Conservation (phyloP, 371 early-diverging fungal genomes). For the Entomophthora muscae region DNA sequence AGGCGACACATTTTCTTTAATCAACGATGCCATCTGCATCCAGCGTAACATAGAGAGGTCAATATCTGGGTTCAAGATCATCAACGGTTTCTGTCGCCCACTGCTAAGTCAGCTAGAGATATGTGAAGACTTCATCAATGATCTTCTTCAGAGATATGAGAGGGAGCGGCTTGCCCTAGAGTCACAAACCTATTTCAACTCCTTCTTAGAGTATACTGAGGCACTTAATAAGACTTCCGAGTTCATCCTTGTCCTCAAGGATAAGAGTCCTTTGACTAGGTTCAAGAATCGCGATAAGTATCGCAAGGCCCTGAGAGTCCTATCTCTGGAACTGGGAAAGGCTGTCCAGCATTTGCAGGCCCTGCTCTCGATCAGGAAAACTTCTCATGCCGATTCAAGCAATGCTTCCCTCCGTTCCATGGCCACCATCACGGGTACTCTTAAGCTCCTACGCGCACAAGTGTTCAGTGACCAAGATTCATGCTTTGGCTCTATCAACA, state of each 20-base stretch:
- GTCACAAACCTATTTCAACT: neutral
- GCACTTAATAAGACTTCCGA: slow-evolving; percentile 5
- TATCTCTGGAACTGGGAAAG: slow-evolving; percentile 1
- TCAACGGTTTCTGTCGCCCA: neutral
- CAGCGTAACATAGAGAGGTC: neutral
- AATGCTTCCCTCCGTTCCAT: neutral
- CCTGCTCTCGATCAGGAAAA: neutral
- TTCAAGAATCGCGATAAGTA: slow-evolving; percentile 5
- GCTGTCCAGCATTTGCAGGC: slow-evolving; percentile 2
- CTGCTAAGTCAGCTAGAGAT: neutral
- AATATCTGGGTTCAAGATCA: neutral
- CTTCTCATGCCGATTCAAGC: neutral
- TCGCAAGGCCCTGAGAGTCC: neutral
- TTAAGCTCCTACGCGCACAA: neutral
- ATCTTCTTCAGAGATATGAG: neutral
- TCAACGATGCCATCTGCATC: slow-evolving; percentile 2
- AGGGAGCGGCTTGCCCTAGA: neutral
- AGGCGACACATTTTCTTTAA: neutral
- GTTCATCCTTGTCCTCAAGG: slow-evolving; percentile 4
- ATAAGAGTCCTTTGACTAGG: slow-evolving; percentile 6
- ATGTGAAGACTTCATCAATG: neutral
- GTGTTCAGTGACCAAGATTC: neutral
- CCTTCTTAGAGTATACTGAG: slow-evolving; percentile 8
- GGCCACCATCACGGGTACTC: slow-evolving; percentile 2
- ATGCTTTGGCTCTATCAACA: neutral